phyloP scores from a whole-genome alignment of 768 basidiomycete species.

The Mrakia frigida region DNA sequence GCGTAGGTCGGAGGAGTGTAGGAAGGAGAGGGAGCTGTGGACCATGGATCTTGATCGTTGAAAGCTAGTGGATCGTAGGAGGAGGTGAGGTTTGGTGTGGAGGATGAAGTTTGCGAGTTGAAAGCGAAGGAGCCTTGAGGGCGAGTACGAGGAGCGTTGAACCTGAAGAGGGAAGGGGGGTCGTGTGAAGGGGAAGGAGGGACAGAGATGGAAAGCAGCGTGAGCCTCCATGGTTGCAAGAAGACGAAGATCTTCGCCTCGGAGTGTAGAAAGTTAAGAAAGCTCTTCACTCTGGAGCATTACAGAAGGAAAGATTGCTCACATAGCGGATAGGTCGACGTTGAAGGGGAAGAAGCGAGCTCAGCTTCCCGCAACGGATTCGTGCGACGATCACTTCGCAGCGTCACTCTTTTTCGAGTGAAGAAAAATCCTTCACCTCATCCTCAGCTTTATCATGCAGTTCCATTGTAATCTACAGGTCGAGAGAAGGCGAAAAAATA shows the following conservation, averaged over 20 bases:
- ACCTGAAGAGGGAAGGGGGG: conserved; percentile 17
- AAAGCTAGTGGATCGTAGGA: conserved; percentile 29
- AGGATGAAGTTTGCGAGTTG: not conserved
- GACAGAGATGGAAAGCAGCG: not conserved
- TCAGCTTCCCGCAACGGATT: not conserved
- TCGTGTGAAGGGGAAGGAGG: not conserved
- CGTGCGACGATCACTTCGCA: not conserved
- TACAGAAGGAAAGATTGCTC: not conserved
- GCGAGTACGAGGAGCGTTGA: conserved; percentile 25
- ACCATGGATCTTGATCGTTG: conserved; percentile 28
- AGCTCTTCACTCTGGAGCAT: no score
- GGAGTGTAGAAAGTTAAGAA: not conserved
- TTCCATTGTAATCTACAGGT: not conserved
- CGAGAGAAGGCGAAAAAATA: not conserved
- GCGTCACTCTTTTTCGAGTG: not conserved
- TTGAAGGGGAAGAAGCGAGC: not conserved
- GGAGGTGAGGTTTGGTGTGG: not conserved
- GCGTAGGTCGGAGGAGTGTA: conserved; percentile 5
- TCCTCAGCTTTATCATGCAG: not conserved
- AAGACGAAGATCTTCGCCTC: not conserved
- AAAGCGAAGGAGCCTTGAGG: conserved; percentile 5
- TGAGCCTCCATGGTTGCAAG: not conserved
- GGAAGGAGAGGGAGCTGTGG: conserved; percentile 7
- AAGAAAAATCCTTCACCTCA: not conserved
- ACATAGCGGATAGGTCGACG: not conserved